Conservation (phyloP, 2,329 filamentous ascomycete species). For the Fusarium anguioides region DNA sequence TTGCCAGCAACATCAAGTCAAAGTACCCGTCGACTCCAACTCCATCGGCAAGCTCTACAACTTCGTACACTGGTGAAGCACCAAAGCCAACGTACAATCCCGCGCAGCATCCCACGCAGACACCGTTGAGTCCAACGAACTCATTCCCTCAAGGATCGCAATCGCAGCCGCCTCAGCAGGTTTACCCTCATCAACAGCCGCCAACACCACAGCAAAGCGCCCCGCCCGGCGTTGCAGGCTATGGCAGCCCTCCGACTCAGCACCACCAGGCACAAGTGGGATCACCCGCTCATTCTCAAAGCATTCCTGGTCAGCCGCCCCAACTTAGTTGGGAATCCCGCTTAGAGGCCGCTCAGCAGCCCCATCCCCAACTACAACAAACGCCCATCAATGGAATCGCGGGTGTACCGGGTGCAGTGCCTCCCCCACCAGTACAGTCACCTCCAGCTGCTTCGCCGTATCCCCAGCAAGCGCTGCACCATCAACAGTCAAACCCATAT, state of each 20-base stretch:
- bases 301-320: not conserved
- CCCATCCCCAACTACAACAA: not conserved
- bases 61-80: not conserved
- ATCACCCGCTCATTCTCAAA: not conserved
- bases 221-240: not conserved
- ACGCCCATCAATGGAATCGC: not conserved
- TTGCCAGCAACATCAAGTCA: slow-evolving; percentile 30
- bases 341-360: not conserved
- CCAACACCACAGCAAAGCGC: slow-evolving; percentile 9
- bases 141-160: not conserved
- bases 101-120: slow-evolving; percentile 6
- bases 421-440: not conserved
- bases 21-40: slow-evolving; percentile 20
- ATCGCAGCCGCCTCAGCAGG: not conserved
- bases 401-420: not conserved
- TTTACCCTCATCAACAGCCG: not conserved
- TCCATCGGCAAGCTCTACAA: not conserved
- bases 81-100: slow-evolving; percentile 17
- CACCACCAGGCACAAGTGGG: slow-evolving; percentile 4
- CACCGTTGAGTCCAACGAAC: not conserved
- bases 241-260: not conserved
- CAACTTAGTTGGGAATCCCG: not conserved
- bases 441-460: not conserved
- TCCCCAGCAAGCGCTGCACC: slow-evolving; percentile 5
- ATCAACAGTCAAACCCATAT: not conserved